Conservation (phyloP, 2,329 filamentous ascomycete genomes). For the Fusarium secorum region DNA sequence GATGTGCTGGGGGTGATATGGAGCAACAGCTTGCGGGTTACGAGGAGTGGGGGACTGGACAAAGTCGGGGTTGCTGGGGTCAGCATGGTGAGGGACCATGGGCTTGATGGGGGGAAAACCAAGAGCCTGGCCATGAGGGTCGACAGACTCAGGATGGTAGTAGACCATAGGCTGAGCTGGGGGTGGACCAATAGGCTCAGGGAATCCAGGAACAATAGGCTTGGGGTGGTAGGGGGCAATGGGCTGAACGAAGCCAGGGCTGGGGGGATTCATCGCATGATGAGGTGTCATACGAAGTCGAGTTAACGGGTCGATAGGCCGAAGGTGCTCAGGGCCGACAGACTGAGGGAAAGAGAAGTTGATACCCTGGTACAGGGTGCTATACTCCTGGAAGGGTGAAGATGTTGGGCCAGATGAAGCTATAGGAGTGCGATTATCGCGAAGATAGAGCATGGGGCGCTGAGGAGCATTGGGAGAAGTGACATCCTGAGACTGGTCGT, state of each 20-base stretch:
- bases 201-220: not conserved
- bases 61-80: accelerated
- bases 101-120: accelerated
- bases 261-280: not conserved
- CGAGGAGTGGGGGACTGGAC: accelerated
- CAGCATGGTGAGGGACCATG: not conserved
- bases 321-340: not conserved
- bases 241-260: not conserved
- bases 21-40: not conserved
- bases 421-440: not conserved
- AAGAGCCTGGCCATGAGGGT: not conserved
- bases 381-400: not conserved
- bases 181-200: not conserved
- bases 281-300: not conserved
- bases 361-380: not conserved
- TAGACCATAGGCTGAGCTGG: not conserved
- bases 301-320: not conserved
- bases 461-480: not conserved
- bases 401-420: not conserved
- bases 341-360: not conserved
- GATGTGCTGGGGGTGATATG: not conserved
- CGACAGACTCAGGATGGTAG: not conserved
- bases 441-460: not conserved
- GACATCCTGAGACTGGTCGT: not conserved
- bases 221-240: not conserved